phyloP scores from a whole-genome alignment of 495 filamentous ascomycete species.

The Platismatia glauca region DNA sequence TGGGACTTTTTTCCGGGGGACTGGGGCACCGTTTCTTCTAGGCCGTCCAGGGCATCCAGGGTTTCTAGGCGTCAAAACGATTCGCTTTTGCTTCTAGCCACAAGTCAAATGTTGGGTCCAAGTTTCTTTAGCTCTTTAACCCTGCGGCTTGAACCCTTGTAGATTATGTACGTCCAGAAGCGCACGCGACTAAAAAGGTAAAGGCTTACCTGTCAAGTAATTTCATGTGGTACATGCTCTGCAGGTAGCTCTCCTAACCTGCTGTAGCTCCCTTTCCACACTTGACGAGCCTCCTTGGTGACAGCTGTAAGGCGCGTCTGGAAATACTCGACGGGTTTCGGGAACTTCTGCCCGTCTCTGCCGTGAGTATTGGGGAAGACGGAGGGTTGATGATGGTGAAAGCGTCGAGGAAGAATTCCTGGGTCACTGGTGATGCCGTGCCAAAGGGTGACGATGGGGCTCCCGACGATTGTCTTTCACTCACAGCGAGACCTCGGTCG shows the following conservation, averaged over 20 bases:
- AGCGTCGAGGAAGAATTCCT: neutral
- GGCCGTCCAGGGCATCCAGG: neutral
- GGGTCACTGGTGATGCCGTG: neutral
- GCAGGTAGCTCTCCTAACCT: neutral
- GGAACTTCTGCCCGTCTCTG: neutral
- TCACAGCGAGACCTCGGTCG: neutral
- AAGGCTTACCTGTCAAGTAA: neutral
- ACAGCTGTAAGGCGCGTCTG: constrained; percentile 4
- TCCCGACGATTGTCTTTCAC: neutral
- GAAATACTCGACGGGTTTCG: neutral
- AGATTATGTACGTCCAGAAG: constrained; percentile 11
- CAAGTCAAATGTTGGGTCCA: constrained; percentile 3
- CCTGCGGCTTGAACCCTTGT: constrained; percentile 16
- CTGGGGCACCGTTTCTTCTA: neutral
- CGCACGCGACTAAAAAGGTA: constrained; percentile 14
- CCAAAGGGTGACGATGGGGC: neutral
- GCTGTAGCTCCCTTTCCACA: neutral
- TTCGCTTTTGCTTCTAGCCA: neutral
- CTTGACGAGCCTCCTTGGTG: neutral
- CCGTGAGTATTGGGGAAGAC: neutral
- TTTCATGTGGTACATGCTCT: constrained; percentile 5
- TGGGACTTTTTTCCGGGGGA: neutral
- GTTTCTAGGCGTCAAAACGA: neutral
- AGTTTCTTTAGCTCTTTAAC: neutral
- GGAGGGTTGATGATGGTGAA: neutral